Evolutionary conservation across 2,329 filamentous ascomycete species (phyloP), one percentile per base, ranked within the genome.

Genomic region (Bipolaris bicolor): DNA sequence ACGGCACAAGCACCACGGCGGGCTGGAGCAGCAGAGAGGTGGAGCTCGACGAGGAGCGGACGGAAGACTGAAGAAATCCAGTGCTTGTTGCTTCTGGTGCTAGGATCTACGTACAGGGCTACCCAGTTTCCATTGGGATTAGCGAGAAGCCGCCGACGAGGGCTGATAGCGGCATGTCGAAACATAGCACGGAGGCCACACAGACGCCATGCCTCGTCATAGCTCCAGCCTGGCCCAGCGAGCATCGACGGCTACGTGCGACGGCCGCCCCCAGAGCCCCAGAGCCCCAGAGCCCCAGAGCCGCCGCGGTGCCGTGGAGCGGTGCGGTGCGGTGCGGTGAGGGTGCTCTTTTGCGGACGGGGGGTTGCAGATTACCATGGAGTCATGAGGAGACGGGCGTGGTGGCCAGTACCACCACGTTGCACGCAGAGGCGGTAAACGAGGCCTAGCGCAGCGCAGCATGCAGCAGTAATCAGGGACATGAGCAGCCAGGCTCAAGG

Each of bases 121-220:
- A 62, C 63, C 66, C 65, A 57, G 59, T 61, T 59, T 62, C 55
- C 58, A 31, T 67, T 67, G 61, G 66, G 63, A 51, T 68, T 72
- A 73, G 69, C 69, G 69, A 71, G 57, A 67, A 64, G 64, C 62
- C 59, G 68, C 67, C 70, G 70, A 66, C 69, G 68, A 67, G 67
- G 69, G 68, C 61, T 67, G 66, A 66, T 60, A 61, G 69, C 67
- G 70, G 64, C 69, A 72, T 67, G 65, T 64, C 67, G 63, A 69
- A 68, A 68, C 67, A 68, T 58, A 65, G 65, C 64, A 69, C 60
- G 63, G 63, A 69, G 67, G 61, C 65, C 43, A 68, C 67, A 68
- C 67, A 68, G 67, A 62, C 62, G 60, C 52, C 66, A 67, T 62
- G 65, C 67, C 65, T 67, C 64, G 59, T 55, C 64, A 64, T 67